Evolutionary conservation across 306 rosid species (phyloP).

Genomic region (Malus sylvestris): DNA sequence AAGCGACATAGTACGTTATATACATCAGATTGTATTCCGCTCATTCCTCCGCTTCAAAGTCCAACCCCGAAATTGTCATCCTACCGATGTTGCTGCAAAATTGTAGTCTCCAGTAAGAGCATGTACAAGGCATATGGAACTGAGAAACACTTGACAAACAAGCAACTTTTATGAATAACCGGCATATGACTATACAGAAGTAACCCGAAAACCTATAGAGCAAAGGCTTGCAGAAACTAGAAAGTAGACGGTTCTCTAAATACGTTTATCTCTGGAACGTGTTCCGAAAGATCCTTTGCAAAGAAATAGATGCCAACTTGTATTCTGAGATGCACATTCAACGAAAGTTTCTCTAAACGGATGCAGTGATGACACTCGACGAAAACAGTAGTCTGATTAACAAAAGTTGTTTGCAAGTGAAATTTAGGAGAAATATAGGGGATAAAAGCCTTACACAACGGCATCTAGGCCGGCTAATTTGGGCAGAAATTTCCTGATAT

Average conservation of each 20-base stretch:
- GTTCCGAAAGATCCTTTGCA: background rate
- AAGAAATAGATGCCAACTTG: background rate
- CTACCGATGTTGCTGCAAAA: slow-evolving; percentile 70
- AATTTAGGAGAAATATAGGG: background rate
- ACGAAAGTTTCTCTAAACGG: no score
- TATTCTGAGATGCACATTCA: no score
- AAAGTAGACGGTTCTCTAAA: background rate
- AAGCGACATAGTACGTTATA: background rate
- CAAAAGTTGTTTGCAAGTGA: background rate
- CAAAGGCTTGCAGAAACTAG: background rate
- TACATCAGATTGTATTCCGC: background rate
- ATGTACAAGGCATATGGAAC: background rate
- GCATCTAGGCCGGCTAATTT: slow-evolving; percentile 85
- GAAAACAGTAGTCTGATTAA: background rate
- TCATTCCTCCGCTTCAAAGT: slow-evolving; percentile 46
- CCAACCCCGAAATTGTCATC: slow-evolving; percentile 71
- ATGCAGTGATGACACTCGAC: no score
- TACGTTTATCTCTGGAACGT: background rate
- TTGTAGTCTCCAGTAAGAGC: slow-evolving; percentile 12
- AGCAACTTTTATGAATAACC: background rate
- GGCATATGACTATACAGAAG: background rate
- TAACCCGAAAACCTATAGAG: background rate
- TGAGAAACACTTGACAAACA: background rate
- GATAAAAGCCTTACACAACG: slow-evolving; percentile 34
- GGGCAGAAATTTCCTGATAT: slow-evolving; percentile 77